Evolutionary conservation across 164 flowering plant species (phyloP).

Genomic region (Chloranthus sessilifolius): DNA sequence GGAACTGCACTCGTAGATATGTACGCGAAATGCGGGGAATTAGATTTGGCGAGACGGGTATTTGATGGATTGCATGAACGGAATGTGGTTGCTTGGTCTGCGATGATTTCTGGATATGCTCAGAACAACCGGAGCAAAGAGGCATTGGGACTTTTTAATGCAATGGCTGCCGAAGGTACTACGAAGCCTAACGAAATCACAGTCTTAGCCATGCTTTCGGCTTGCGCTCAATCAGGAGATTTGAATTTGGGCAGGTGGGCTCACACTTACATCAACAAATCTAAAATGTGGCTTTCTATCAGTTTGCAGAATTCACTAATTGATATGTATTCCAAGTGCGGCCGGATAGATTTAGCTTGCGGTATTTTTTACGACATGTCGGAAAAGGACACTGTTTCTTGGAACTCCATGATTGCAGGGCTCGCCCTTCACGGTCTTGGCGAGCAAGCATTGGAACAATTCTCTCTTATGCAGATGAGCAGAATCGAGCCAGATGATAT

Average conservation of each 20-base stretch:
- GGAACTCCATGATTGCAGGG: slow-evolving; percentile 1
- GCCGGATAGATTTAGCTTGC: neutral
- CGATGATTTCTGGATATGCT: slow-evolving; percentile 8
- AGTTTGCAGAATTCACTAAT: slow-evolving; percentile 20
- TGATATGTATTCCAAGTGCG: slow-evolving; percentile 17
- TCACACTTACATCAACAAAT: slow-evolving; percentile 12
- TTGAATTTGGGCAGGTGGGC: slow-evolving; percentile 6
- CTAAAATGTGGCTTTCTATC: slow-evolving; percentile 33
- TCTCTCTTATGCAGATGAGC: slow-evolving; percentile 5
- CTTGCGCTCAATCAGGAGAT: slow-evolving; percentile 9
- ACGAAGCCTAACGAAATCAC: slow-evolving; percentile 10
- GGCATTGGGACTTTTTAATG: slow-evolving; percentile 5
- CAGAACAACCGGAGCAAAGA: neutral
- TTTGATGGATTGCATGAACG: slow-evolving; percentile 4
- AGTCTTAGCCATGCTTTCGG: slow-evolving; percentile 11
- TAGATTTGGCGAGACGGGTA: slow-evolving; percentile 2
- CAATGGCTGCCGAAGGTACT: slow-evolving; percentile 2
- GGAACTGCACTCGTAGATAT: slow-evolving; percentile 12
- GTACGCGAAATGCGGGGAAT: slow-evolving; percentile 9
- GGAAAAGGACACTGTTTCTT: neutral
- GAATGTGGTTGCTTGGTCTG: slow-evolving; percentile 11
- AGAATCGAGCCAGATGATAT: slow-evolving; percentile 5
- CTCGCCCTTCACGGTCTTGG: slow-evolving; percentile 8
- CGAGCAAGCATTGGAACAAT: neutral
- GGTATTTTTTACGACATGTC: neutral